phyloP scores from a whole-genome alignment of 768 basidiomycete genomes.

The Phaeotremella skinneri region DNA sequence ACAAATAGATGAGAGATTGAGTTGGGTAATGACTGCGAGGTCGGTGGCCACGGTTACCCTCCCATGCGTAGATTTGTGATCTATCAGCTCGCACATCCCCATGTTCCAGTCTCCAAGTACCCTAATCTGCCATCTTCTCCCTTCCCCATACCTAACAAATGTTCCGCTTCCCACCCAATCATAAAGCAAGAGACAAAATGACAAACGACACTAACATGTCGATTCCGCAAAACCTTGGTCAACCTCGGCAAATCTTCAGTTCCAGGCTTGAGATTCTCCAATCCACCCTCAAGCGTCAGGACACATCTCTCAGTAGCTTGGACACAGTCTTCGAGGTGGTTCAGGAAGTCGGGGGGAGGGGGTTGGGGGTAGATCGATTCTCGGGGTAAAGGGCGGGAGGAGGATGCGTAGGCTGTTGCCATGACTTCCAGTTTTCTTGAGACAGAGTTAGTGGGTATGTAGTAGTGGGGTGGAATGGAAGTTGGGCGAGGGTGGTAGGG shows the following conservation, averaged over 20 bases:
- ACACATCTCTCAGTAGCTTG: conserved; percentile 38
- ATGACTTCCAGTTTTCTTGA: too few species aligned
- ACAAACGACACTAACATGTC: conserved; percentile 36
- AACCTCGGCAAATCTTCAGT: conserved; percentile 44
- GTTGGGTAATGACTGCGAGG: too few species aligned
- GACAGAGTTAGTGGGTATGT: not conserved
- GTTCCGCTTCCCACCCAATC: not conserved
- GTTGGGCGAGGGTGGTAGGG: not conserved
- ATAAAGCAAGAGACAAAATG: not conserved
- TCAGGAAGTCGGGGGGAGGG: conserved; percentile 32
- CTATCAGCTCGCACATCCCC: too few species aligned
- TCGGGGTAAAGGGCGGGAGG: conserved; percentile 18
- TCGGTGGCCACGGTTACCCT: too few species aligned
- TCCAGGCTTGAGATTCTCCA: conserved; percentile 30
- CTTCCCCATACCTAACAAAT: not conserved
- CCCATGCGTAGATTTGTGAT: too few species aligned
- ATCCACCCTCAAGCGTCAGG: conserved; percentile 12
- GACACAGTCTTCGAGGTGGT: conserved; percentile 44
- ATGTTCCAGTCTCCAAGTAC: too few species aligned
- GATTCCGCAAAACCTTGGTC: conserved; percentile 43
- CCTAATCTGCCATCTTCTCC: too few species aligned
- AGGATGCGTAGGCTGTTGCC: conserved; percentile 7
- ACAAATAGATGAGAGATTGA: too few species aligned
- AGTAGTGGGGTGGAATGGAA: too few species aligned
- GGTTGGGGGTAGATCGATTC: conserved; percentile 21